Evolutionary conservation across 192 early-diverging fungal genomes (phyloP).

Genomic region (Entomortierella lignicola): DNA sequence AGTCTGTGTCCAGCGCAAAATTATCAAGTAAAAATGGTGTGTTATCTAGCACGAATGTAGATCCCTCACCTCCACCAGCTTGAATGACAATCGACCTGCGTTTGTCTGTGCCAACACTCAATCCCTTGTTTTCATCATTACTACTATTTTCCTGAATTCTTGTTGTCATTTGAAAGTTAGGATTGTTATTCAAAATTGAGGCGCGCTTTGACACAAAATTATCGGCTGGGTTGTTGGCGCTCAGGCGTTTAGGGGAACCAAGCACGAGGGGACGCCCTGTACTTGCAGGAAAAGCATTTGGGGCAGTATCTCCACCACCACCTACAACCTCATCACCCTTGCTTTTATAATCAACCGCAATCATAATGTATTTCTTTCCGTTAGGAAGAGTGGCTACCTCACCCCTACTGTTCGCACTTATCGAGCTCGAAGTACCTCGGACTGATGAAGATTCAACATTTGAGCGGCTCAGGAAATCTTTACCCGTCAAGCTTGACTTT

Average conservation of each 20-base stretch:
- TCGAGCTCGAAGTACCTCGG: not conserved
- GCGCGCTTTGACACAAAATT: constrained; percentile 5
- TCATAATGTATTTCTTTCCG: constrained; percentile 52
- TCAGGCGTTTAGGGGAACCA: constrained; percentile 5
- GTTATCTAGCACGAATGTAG: constrained; percentile 26
- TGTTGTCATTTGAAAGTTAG: constrained; percentile 20
- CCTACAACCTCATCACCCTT: not conserved
- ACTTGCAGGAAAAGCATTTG: not conserved
- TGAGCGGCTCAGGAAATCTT: not conserved
- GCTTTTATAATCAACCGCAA: constrained; percentile 46
- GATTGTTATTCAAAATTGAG: constrained; percentile 6
- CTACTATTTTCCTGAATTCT: constrained; percentile 6
- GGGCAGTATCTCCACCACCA: not conserved
- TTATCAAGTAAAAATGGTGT: constrained; percentile 48
- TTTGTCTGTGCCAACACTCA: constrained; percentile 1
- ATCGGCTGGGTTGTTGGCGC: not conserved
- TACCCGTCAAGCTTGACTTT: constrained; percentile 5
- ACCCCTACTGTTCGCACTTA: not conserved
- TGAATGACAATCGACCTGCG: constrained; percentile 24
- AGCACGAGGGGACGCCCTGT: too few species aligned
- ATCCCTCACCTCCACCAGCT: constrained; percentile 40
- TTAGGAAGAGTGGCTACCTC: constrained; percentile 37
- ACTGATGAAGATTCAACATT: not conserved
- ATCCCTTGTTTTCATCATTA: constrained; percentile 1
- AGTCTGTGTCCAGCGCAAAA: constrained; percentile 41